Evolutionary conservation across 257 asterid species (phyloP).

Genomic region (Lantana camara): DNA sequence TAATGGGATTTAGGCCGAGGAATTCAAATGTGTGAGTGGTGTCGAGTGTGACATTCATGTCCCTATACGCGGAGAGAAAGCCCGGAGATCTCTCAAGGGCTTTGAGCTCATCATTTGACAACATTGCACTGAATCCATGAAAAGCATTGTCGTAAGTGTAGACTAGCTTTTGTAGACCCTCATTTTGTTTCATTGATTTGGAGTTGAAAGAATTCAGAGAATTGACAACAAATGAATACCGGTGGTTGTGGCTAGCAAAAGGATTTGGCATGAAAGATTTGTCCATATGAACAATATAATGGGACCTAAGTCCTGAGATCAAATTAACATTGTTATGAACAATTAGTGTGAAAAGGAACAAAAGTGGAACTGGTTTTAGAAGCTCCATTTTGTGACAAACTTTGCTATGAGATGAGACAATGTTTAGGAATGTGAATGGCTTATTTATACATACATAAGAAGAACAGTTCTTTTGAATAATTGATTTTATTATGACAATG

Average conservation of each 20-base stretch:
- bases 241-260: conserved; percentile 26
- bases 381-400: too few relatives aligned
- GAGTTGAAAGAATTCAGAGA: conserved; percentile 10
- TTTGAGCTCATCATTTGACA: conserved; percentile 37
- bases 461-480: too few relatives aligned
- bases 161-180: conserved; percentile 14
- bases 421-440: too few relatives aligned
- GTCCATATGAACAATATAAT: conserved; percentile 52
- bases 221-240: conserved; percentile 35
- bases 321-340: background rate
- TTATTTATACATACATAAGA: too few relatives aligned
- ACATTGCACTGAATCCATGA: conserved; percentile 44
- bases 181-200: background rate
- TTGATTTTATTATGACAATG: too few relatives aligned
- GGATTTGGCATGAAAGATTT: conserved; percentile 44
- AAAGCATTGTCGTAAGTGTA: conserved; percentile 43
- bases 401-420: too few relatives aligned
- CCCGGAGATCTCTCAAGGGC: conserved; percentile 39
- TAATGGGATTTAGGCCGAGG: conserved; percentile 31
- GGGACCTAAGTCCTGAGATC: conserved; percentile 29
- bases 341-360: conserved; percentile 11
- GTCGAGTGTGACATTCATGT: conserved; percentile 34
- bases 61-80: conserved; percentile 42
- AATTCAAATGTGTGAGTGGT: conserved; percentile 51
- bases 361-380: background rate